Percentiles rank a stretch among this genome's conserved stretches.
phyloP scores from a whole-genome alignment of 1,284 basidiomycete species.

The Moniliella sp. region DNA sequence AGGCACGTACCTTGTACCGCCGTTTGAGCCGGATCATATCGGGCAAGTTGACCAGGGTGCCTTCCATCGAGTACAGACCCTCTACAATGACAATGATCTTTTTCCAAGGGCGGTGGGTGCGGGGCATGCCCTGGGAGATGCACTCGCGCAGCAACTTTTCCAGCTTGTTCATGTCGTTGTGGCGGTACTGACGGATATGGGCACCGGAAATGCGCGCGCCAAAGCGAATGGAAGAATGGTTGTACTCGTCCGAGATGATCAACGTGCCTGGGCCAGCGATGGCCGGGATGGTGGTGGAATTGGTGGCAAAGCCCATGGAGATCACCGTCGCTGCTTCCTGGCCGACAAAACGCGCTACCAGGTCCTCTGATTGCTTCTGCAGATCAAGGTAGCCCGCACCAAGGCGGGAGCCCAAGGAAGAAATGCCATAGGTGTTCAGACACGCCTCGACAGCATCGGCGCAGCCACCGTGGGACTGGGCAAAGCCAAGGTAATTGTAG shows the following conservation, averaged over 20 bases:
- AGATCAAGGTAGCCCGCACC: slow-evolving; percentile 67
- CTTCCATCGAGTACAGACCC: slow-evolving; percentile 94
- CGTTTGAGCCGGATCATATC: slow-evolving; percentile 65
- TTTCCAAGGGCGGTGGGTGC: slow-evolving; percentile 94
- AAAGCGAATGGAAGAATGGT: slow-evolving; percentile 84
- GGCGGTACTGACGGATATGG: slow-evolving; percentile 78
- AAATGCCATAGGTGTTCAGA: slow-evolving; percentile 43
- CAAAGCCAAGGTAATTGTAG: slow-evolving; percentile 98
- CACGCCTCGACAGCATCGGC: slow-evolving; percentile 61
- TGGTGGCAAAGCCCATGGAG: slow-evolving; percentile 95
- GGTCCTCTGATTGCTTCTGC: slow-evolving; percentile 58
- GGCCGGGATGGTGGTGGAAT: slow-evolving; percentile 82
- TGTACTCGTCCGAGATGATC: slow-evolving; percentile 89
- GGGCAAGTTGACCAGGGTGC: slow-evolving; percentile 68
- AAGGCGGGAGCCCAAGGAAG: slow-evolving; percentile 53
- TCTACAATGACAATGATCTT: slow-evolving; percentile 90
- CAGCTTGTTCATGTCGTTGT: slow-evolving; percentile 72
- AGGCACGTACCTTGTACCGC: slow-evolving; percentile 75
- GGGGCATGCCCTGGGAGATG: slow-evolving; percentile 87
- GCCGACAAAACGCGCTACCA: slow-evolving; percentile 74
- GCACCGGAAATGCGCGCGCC: slow-evolving; percentile 76
- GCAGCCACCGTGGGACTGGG: slow-evolving; percentile 73
- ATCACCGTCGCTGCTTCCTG: slow-evolving; percentile 69
- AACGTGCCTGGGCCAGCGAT: slow-evolving; percentile 73
- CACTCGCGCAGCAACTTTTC: slow-evolving; percentile 66